Evolutionary conservation across 306 rosid species (phyloP), one percentile per base, ranked within the genome.

Genomic region (Fragaria iinumae): DNA sequence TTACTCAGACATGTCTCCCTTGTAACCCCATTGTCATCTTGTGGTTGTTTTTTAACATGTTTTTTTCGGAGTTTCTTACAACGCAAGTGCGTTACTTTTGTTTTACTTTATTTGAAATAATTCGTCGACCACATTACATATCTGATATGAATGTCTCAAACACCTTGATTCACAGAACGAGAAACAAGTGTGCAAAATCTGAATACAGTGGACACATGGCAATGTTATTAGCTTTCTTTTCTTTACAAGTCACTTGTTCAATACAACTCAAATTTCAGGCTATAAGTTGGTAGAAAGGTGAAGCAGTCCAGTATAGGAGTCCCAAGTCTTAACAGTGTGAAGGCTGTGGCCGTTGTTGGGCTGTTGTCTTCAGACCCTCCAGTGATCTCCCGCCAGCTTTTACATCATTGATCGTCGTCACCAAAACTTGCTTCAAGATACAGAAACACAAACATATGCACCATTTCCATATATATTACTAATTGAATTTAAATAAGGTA

Each of bases 401-500:
- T 47, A 45, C 68, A 64, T 77, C 21, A 23, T 48, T 55, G 13
- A 23, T 69, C 12, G 32, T 69, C 75, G 36, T 3, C 36, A 56
- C 71, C 75, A 48, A 55, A 75, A 53, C 79, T 83, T 80, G 76
- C 84, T 71, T 83, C 75, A 78, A 76, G 83, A 64, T 32, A 49
- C 73, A 75, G 85, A 78, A 75, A 71, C 70, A 62, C 12, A 69
- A 56, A 65, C 48, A 65, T 38, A 38, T 65, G 48, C 21, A 52
- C 17, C 50, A 48, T 34, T 34, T 34, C 12, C 36, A 74, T 32
- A 16, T 27, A 27, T 29, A 29, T 14, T 27, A 29, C 14, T 39
- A 23, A 3, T 14, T 4, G 38, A 73, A 38, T 73, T 53, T 73
- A 56, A 38, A 38, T 56, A 39, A 39, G 76, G 25, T 56, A 2